phyloP scores from a whole-genome alignment of 2,329 filamentous ascomycete species.

The Aureobasidium sp. region DNA sequence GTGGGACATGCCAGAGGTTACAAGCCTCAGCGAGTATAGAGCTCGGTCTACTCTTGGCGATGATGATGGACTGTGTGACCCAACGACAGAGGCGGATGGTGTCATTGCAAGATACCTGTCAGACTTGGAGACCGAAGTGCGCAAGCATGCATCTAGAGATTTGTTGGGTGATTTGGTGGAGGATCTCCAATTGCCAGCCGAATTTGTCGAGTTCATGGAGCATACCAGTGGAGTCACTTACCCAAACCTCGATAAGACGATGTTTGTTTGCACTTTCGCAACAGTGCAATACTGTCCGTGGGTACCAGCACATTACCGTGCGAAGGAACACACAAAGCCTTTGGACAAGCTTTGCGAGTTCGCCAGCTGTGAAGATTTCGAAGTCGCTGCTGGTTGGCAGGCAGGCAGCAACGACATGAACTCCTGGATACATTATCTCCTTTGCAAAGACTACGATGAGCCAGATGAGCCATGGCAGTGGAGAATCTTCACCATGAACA shows the following conservation, averaged over 20 bases:
- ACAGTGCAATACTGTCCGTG: not conserved
- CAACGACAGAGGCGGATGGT: not conserved
- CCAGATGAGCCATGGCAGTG: not conserved
- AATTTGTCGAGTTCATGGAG: not conserved
- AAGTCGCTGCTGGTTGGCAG: not conserved
- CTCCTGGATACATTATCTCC: not conserved
- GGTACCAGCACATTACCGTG: too few relatives aligned
- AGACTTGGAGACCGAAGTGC: not conserved
- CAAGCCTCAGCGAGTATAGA: not conserved
- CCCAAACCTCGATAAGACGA: not conserved
- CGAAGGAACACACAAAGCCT: not conserved
- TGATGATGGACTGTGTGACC: too few relatives aligned
- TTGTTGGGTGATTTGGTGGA: not conserved
- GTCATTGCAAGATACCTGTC: not conserved
- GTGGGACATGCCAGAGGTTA: not conserved
- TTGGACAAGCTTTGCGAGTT: not conserved
- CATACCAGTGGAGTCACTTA: not conserved
- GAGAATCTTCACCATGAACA: slow-evolving; percentile 1
- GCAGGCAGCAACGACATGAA: not conserved
- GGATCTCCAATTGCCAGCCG: not conserved
- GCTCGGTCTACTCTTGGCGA: not conserved
- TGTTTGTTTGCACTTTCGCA: not conserved
- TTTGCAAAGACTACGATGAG: not conserved
- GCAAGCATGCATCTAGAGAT: not conserved
- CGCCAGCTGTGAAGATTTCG: not conserved